Conservation (phyloP, 179 eudicot genomes). For the Spinacia oleracea region DNA sequence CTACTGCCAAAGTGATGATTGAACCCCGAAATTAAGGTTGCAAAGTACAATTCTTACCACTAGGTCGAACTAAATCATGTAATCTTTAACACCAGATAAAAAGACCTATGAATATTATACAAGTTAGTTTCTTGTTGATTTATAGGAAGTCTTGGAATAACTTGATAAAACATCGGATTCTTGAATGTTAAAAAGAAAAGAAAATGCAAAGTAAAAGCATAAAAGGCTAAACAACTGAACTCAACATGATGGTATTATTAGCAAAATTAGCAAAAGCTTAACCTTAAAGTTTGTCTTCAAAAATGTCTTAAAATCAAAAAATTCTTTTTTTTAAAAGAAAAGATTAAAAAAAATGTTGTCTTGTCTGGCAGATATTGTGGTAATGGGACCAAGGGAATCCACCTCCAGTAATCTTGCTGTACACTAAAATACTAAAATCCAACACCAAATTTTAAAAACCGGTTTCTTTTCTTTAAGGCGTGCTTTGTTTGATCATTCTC, state of each 20-base stretch:
- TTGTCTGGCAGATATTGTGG: conserved; percentile 5
- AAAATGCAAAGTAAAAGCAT: not conserved
- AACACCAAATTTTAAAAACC: conserved; percentile 1
- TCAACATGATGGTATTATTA: conserved; percentile 16
- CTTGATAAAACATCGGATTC: no score
- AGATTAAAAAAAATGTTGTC: not conserved
- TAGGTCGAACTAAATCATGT: no score
- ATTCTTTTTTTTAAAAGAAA: not conserved
- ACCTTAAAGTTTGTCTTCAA: conserved; percentile 21
- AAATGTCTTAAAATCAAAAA: not conserved
- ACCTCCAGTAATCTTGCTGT: conserved; percentile 18
- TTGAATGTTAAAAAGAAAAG: no score
- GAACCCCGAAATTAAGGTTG: no score
- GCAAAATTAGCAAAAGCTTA: not conserved
- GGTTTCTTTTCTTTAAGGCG: conserved; percentile 17
- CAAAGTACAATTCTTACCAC: no score
- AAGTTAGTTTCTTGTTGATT: no score
- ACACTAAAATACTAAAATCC: conserved; percentile 17
- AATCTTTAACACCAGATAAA: no score
- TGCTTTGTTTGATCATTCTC: conserved; percentile 39
- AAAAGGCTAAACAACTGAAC: conserved; percentile 1
- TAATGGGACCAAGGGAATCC: conserved; percentile 31
- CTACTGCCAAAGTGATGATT: no score
- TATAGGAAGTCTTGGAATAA: no score
- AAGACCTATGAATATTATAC: no score